These are phyloP conservation scores for Discostella stelligera DNA, from an alignment of 352 stramenopile genomes.

Conservation along the genomic window DNA sequence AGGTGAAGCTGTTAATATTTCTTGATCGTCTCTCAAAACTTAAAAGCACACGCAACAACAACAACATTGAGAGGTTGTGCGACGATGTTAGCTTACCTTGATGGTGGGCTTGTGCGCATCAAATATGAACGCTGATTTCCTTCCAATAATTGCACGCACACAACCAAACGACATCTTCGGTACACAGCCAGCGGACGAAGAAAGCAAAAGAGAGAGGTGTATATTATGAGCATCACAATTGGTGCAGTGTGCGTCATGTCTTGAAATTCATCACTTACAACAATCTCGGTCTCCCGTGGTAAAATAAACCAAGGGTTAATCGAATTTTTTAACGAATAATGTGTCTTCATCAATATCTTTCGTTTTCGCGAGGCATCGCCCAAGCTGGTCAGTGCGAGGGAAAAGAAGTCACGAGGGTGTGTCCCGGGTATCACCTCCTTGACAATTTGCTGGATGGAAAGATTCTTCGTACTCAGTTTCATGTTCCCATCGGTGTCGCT, in stretches of 20 bases:
- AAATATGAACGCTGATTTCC: slow-evolving; percentile 61
- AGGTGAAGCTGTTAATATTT: neutral
- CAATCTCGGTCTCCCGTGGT: slow-evolving; percentile 57
- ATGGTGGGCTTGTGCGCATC: slow-evolving; percentile 68
- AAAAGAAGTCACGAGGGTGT: slow-evolving; percentile 54
- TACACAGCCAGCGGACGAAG: neutral
- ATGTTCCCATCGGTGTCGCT: slow-evolving; percentile 9
- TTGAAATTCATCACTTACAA: slow-evolving; percentile 40
- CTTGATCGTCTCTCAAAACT: neutral
- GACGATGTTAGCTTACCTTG: slow-evolving; percentile 16
- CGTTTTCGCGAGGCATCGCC: slow-evolving; percentile 33
- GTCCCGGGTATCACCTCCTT: slow-evolving; percentile 29
- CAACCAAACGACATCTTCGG: slow-evolving; percentile 57
- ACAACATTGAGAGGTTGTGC: neutral
- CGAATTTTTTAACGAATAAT: slow-evolving; percentile 27
- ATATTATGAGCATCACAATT: neutral
- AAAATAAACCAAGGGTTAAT: slow-evolving; percentile 66
- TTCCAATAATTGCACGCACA: slow-evolving; percentile 67
- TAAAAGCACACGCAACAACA: neutral
- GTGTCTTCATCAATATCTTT: slow-evolving; percentile 38
- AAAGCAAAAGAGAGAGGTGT: neutral
- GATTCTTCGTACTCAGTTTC: slow-evolving; percentile 19
- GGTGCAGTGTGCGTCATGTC: neutral
- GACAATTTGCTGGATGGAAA: slow-evolving; percentile 42
- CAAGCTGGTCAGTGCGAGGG: slow-evolving; percentile 40